phyloP scores from a whole-genome alignment of 1,139 yeast genomes.

The Yamadazyma blattariae region DNA sequence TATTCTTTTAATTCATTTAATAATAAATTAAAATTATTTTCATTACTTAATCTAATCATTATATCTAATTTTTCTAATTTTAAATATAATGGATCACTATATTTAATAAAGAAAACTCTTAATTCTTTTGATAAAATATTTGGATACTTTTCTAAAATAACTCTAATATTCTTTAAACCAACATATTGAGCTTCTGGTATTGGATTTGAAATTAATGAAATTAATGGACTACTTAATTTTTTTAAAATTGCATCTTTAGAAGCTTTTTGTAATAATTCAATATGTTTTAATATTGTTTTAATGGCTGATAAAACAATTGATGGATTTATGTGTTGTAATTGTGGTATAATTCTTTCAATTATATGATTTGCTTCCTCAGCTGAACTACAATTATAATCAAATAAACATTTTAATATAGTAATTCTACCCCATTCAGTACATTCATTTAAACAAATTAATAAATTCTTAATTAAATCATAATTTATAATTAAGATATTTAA shows the following conservation, averaged over 20 bases:
- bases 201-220: slow-evolving; percentile 78
- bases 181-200: slow-evolving; percentile 96
- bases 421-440: slow-evolving; percentile 99
- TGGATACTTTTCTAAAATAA: slow-evolving; percentile 88
- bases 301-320: slow-evolving; percentile 89
- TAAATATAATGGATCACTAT: slow-evolving; percentile 90
- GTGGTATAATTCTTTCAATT: slow-evolving; percentile 89
- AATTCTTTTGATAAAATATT: slow-evolving; percentile 73
- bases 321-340: slow-evolving; percentile 95
- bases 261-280: slow-evolving; percentile 44
- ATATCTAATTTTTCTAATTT: slow-evolving; percentile 92
- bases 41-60: slow-evolving; percentile 78
- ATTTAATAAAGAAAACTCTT: slow-evolving; percentile 88
- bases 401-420: slow-evolving; percentile 77
- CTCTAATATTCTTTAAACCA: slow-evolving; percentile 86
- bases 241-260: slow-evolving; percentile 47
- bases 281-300: slow-evolving; percentile 74
- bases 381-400: slow-evolving; percentile 60
- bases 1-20: slow-evolving; percentile 88
- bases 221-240: slow-evolving; percentile 88
- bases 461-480: slow-evolving; percentile 52
- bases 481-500: slow-evolving; percentile 36
- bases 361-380: slow-evolving; percentile 77
- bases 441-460: slow-evolving; percentile 84
- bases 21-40: slow-evolving; percentile 63